Conservation (phyloP, 1,139 yeast species). For the Debaryomyces coudertii region DNA sequence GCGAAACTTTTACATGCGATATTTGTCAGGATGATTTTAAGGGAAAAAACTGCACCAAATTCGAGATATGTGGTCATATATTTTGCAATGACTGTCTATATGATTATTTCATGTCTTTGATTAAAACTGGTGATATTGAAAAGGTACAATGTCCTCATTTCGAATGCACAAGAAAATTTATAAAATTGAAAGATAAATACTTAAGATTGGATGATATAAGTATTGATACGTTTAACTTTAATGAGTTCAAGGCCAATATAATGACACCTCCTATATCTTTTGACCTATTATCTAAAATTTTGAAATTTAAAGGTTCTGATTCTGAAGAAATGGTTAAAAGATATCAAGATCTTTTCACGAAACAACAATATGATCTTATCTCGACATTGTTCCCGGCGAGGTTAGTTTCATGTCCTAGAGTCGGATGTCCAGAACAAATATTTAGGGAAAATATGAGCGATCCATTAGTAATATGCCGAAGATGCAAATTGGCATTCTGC, state of each 20-base stretch:
- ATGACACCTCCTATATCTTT: conserved; percentile 43
- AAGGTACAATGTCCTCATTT: conserved; percentile 65
- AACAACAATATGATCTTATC: conserved; percentile 48
- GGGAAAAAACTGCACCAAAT: conserved; percentile 48
- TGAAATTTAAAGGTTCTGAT: conserved; percentile 20
- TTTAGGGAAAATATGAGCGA: conserved; percentile 54
- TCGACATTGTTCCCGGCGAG: conserved; percentile 51
- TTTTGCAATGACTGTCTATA: conserved; percentile 56
- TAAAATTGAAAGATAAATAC: conserved; percentile 21
- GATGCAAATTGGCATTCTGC: conserved; percentile 63
- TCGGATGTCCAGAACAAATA: conserved; percentile 45
- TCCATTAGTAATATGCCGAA: conserved; percentile 54
- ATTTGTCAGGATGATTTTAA: conserved; percentile 59
- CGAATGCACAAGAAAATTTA: conserved; percentile 39
- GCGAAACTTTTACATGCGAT: conserved; percentile 53
- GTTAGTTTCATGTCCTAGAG: conserved; percentile 56
- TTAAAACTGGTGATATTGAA: conserved; percentile 54
- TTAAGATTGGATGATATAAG: conserved; percentile 25
- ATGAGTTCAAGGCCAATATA: conserved; percentile 31
- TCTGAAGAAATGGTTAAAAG: conserved; percentile 35
- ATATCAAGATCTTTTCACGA: conserved; percentile 40
- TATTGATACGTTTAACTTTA: conserved; percentile 23
- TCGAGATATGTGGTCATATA: conserved; percentile 53
- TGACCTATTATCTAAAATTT: conserved; percentile 31
- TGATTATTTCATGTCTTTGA: conserved; percentile 49